Evolutionary conservation across 2,329 filamentous ascomycete genomes (phyloP), one percentile per base, ranked within the genome.

Genomic region (Daldinia eschscholtzii): DNA sequence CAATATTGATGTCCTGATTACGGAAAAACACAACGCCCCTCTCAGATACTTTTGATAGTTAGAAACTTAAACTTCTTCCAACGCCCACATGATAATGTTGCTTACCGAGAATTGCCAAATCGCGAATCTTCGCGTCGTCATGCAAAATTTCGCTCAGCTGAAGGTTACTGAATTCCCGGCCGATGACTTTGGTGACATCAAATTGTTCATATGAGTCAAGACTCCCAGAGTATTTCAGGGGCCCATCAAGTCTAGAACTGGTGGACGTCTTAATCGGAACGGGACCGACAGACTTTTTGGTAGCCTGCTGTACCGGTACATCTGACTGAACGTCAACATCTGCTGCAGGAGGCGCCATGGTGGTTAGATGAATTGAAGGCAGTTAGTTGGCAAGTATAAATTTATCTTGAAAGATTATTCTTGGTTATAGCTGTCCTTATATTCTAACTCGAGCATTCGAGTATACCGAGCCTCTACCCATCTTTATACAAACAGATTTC

Each of bases 21-120:
- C 84, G 81, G 59, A 87, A 80, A 74, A 86, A 85, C 3, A 86
- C 81, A 2, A 86, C 84, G 20, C 84, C 84, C 15, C 84, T 76
- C 61, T 84, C 77, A 1, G 83, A 85, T 72, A 86, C 81, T 77
- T 52, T 20, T 61, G 20, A 15, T 18, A 35, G 26, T 62, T 67
- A 72, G 65, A n/a, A 46, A 15, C 20, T 35, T 15, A 50, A 13
- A 26, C 6, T 13, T 20, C 18, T 26, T 15, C 18, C 18, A 2
- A 33, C 4, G 28, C n/a, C 23, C 20, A 42, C 6, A 7, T 7
- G n/a, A n/a, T 33, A n/a, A 6, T 9, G 28, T 46, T 57, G 5
- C 64, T 59, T 48, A 70, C 69, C 55, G 12, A 71, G 59, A 30
- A 73, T 75, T 50, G 63, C 63, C 28, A 66, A 55, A 58, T 81